Conservation (phyloP, 2,329 filamentous ascomycete species). For the Talaromyces rugulosus region DNA sequence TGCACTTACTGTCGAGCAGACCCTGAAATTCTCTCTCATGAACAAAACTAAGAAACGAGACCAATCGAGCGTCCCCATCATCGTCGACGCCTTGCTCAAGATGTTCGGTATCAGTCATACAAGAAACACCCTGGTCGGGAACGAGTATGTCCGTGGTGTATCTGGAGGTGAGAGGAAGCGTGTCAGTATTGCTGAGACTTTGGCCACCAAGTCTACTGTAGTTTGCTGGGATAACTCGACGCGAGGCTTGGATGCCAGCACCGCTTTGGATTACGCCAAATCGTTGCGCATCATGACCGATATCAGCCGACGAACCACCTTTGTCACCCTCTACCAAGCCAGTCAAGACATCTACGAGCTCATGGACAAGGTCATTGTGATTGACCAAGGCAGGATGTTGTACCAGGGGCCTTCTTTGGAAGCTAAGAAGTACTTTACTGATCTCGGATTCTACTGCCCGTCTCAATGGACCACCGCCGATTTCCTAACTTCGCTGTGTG, state of each 20-base stretch:
- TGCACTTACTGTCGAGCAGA: constrained; percentile 71
- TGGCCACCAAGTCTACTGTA: constrained; percentile 69
- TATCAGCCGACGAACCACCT: constrained; percentile 65
- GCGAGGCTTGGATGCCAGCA: constrained; percentile 73
- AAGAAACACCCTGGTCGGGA: constrained; percentile 69
- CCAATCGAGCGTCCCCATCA: constrained; percentile 50
- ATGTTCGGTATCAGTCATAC: constrained; percentile 79
- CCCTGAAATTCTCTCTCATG: constrained; percentile 67
- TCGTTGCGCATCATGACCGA: constrained; percentile 70
- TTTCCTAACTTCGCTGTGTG: constrained; percentile 72
- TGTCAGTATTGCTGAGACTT: constrained; percentile 72
- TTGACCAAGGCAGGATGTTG: constrained; percentile 67
- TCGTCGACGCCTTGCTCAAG: constrained; percentile 66
- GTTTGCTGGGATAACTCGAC: constrained; percentile 79
- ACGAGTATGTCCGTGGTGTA: constrained; percentile 67
- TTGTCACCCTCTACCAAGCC: constrained; percentile 69
- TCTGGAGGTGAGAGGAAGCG: constrained; percentile 78
- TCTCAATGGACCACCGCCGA: constrained; percentile 66
- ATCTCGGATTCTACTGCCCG: constrained; percentile 59
- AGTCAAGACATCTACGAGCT: constrained; percentile 66
- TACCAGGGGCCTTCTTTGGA: constrained; percentile 61
- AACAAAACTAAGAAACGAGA: constrained; percentile 70
- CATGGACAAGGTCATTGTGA: constrained; percentile 78
- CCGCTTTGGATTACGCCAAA: constrained; percentile 72
- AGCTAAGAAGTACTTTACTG: constrained; percentile 62